Evolutionary conservation across 176 grass and related monocot species (phyloP).

Genomic region (Triticum dicoccoides): DNA sequence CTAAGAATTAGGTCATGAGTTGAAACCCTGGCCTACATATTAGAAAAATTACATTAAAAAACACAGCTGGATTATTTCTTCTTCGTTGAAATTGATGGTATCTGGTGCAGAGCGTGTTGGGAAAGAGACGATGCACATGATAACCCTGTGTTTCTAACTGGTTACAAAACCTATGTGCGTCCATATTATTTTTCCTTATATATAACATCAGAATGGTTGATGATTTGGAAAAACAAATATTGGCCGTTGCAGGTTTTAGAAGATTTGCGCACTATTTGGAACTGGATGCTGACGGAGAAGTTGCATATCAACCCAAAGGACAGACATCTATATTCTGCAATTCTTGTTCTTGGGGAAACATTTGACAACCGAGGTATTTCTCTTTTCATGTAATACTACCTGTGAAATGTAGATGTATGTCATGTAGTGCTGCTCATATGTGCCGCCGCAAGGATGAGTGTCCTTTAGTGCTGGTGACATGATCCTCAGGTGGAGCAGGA

Average conservation of each 20-base stretch:
- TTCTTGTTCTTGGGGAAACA: constrained; percentile 89
- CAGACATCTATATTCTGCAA: constrained; percentile 68
- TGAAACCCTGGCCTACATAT: not conserved
- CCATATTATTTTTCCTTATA: not conserved
- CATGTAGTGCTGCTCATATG: not conserved
- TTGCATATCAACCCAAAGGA: constrained; percentile 77
- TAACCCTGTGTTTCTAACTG: not conserved
- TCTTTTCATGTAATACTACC: constrained; percentile 21
- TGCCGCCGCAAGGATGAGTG: not conserved
- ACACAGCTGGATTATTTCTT: not conserved
- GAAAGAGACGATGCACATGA: not conserved
- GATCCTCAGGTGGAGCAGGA: not conserved
- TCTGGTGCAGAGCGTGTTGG: not conserved
- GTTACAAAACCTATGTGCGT: constrained; percentile 7
- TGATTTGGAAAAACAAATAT: not conserved
- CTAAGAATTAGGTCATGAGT: constrained; percentile 1
- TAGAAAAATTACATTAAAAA: not conserved
- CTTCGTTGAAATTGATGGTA: not conserved
- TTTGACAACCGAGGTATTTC: constrained; percentile 93
- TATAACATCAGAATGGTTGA: not conserved
- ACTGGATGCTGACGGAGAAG: constrained; percentile 87
- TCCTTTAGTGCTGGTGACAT: not conserved
- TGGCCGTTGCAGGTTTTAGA: constrained; percentile 63
- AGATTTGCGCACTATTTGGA: constrained; percentile 89
- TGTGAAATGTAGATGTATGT: not conserved